Evolutionary conservation across 352 stramenopile species (phyloP), one percentile per base, ranked within the genome.

Genomic region (Globisporangium yorkense): DNA sequence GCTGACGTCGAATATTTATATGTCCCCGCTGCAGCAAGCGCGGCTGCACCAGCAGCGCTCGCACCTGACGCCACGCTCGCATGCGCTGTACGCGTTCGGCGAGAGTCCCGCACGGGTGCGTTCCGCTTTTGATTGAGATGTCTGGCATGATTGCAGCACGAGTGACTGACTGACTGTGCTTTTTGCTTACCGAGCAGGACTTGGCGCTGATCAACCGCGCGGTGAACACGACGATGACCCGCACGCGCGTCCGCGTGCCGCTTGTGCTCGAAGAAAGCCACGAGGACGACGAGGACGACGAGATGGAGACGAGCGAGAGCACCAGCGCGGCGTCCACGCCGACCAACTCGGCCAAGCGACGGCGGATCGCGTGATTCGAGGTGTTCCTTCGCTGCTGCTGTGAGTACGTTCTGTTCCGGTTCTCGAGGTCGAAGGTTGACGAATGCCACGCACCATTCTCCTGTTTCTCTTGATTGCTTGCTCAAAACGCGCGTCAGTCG

Each of bases 31-130:
- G 31, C 84, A 92, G 59, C 87, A 92, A 57, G 73, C 83, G 10
- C 75, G 82, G 18, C 67, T 91, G 43, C 72, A 91, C 57, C 74
- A 84, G 0, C 85, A 81, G 15, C 79, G 85, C 2, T 92, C 85
- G 1, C 85, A 93, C 50, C 27, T 52, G 13, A 77, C 84, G 0
- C 85, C 83, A 13, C 79, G 85, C 0, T 92, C 83, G 1, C 85
- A 93, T 41, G 85, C 81, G 24, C 64, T 95, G 53, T 95, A 95
- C 50, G 85, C 85, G 0, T 91, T 95, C 69, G 85, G 85, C n/a
- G 85, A 95, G 52, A 93, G 83, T 59, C 83, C 85, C 4, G 77
- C 85, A 13, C 66, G 81, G 56, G 85, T 94, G 77, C 54, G 79
- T 80, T 18, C 13, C 20, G 15, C 29, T 31, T 43, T 59, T 21